These are phyloP conservation scores for Patellifolia procumbens DNA, from an alignment of 179 eudicot genomes.

Conservation along the genomic window DNA sequence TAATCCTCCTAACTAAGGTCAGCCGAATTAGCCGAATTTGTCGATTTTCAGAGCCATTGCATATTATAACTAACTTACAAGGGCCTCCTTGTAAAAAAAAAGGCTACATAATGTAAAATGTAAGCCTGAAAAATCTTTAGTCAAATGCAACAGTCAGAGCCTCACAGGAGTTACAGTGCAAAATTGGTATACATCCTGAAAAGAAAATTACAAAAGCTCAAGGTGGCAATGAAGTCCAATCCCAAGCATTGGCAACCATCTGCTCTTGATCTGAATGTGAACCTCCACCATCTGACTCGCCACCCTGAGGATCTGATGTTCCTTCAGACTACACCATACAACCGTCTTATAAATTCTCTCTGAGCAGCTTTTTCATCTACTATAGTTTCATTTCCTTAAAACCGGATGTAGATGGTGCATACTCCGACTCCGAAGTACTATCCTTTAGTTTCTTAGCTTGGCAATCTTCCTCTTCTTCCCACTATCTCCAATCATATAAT, in stretches of 20 bases:
- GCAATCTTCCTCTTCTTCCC: too few relatives aligned
- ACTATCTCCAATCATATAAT: too few relatives aligned
- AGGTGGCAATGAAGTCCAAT: neutral
- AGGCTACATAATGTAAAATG: conserved; percentile 10
- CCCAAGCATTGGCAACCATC: conserved; percentile 55
- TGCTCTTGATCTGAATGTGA: conserved; percentile 49
- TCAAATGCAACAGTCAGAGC: conserved; percentile 21
- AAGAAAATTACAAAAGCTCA: neutral
- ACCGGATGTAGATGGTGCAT: too few relatives aligned
- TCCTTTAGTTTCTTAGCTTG: too few relatives aligned
- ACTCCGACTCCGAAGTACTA: too few relatives aligned
- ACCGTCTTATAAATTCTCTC: conserved; percentile 59
- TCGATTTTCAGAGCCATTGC: conserved; percentile 19
- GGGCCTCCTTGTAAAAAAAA: conserved; percentile 8
- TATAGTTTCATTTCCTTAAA: conserved; percentile 58
- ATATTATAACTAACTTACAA: conserved; percentile 2
- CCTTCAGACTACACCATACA: conserved; percentile 48
- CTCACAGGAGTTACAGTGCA: neutral
- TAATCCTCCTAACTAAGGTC: too few relatives aligned
- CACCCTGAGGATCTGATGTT: conserved; percentile 22
- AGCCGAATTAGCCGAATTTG: too few relatives aligned
- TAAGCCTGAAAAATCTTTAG: neutral
- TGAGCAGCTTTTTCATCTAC: conserved; percentile 53
- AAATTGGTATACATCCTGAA: conserved; percentile 9
- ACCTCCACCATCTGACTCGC: conserved; percentile 28